Evolutionary conservation across 2,329 filamentous ascomycete genomes (phyloP).

Genomic region (Verticillium nubilum): DNA sequence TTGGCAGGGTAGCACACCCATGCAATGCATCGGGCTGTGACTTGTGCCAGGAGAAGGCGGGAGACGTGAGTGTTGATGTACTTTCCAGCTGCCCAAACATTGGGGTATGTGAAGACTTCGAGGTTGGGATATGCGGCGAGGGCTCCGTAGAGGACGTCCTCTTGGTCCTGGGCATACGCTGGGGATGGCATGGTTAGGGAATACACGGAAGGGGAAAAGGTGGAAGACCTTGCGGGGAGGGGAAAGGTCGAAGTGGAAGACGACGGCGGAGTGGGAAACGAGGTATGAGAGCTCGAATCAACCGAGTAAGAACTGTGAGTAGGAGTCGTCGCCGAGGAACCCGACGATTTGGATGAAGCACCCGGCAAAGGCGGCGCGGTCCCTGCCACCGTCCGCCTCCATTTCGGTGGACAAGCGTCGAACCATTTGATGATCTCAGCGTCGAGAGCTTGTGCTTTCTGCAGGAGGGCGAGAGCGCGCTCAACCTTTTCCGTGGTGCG

Average conservation of each 20-base stretch:
- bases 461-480: slow-evolving; percentile 14
- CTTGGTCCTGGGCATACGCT: not conserved
- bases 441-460: slow-evolving; percentile 11
- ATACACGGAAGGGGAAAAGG: not conserved
- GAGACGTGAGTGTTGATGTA: slow-evolving; percentile 17
- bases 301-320: not conserved
- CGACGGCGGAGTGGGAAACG: not conserved
- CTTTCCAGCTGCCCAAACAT: slow-evolving; percentile 18
- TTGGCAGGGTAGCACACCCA: slow-evolving; percentile 17
- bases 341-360: not conserved
- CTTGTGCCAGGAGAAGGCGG: slow-evolving; percentile 14
- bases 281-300: not conserved
- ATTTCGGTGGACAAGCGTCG: slow-evolving; percentile 12
- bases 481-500: slow-evolving; percentile 15
- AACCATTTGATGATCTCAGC: slow-evolving; percentile 15
- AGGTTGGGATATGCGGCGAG: slow-evolving; percentile 13
- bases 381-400: slow-evolving; percentile 13
- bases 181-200: not conserved
- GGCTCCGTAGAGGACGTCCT: not conserved
- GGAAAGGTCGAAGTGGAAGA: not conserved
- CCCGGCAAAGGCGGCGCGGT: slow-evolving; percentile 4
- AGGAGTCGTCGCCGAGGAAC: not conserved
- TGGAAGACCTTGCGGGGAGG: not conserved
- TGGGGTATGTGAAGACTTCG: slow-evolving; percentile 13
- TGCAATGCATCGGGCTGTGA: slow-evolving; percentile 14